Conservation (phyloP, 306 rosid species). For the Parietaria judaica region DNA sequence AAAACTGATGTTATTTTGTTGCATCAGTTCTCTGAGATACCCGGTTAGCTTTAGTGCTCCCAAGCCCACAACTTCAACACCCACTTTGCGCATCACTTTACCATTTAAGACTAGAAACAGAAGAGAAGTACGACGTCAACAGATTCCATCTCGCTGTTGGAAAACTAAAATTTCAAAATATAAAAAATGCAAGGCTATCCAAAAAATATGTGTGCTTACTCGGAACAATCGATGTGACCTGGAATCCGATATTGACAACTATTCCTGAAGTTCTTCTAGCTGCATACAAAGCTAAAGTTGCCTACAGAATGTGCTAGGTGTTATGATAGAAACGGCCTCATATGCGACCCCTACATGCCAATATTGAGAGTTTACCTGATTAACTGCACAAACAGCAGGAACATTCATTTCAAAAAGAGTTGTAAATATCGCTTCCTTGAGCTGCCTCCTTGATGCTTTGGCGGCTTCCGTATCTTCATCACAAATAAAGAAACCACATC, state of each 20-base stretch:
- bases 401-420: conserved; percentile 78
- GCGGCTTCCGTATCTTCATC: conserved; percentile 77
- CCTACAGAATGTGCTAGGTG: conserved; percentile 36
- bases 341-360: neutral
- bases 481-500: conserved; percentile 9
- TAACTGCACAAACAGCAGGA: conserved; percentile 82
- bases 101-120: conserved; percentile 62
- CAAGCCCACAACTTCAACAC: conserved; percentile 79
- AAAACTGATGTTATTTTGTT: conserved; percentile 50
- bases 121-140: conserved; percentile 8
- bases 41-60: conserved; percentile 91
- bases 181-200: neutral
- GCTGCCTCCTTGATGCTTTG: conserved; percentile 72
- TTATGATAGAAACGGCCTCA: conserved; percentile 2
- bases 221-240: conserved; percentile 83
- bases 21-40: conserved; percentile 77
- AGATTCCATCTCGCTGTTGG: neutral
- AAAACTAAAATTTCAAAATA: neutral
- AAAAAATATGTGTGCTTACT: conserved; percentile 44
- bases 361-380: conserved; percentile 45
- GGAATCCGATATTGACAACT: conserved; percentile 87
- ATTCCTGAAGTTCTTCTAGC: conserved; percentile 82
- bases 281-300: conserved; percentile 77
- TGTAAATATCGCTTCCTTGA: conserved; percentile 62
- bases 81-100: conserved; percentile 80